phyloP scores from a whole-genome alignment of 225 moss, liverwort and hornwort species.

The Pseudoscleropodium purum region DNA sequence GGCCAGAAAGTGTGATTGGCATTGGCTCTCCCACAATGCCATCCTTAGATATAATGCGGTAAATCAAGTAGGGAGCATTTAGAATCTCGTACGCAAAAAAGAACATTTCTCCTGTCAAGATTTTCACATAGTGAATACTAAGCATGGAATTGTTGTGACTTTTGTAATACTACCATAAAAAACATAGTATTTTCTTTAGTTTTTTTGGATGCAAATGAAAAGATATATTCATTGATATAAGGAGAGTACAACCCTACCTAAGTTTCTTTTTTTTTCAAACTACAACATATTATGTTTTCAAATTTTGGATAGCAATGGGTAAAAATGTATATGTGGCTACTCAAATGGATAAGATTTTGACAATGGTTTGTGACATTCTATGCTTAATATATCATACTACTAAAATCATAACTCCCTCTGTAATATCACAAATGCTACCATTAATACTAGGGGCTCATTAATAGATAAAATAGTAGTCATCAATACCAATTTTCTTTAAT shows the following conservation, averaged over 20 bases:
- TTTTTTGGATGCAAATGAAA: not conserved
- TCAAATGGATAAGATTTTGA: not conserved
- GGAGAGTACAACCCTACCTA: not conserved
- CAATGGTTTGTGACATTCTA: not conserved
- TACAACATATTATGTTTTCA: not conserved
- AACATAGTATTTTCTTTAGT: not conserved
- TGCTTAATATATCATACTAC: fast-evolving
- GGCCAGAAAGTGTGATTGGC: conserved; percentile 16
- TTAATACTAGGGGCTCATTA: no score
- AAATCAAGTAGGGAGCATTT: conserved; percentile 16
- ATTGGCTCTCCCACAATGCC: conserved; percentile 32
- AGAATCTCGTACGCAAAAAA: conserved; percentile 13
- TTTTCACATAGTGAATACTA: not conserved
- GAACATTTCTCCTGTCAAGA: conserved; percentile 57
- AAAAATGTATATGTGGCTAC: fast-evolving
- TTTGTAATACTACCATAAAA: no score
- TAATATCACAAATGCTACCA: no score
- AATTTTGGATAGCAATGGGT: not conserved
- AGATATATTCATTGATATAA: not conserved
- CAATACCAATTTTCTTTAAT: fast-evolving
- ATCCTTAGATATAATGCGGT: conserved; percentile 52
- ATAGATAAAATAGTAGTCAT: not conserved
- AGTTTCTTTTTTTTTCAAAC: not conserved
- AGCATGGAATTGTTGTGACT: not conserved
- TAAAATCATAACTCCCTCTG: no score